A percentile compares a stretch with the other conserved stretches of the same genome.
phyloP scores from a whole-genome alignment of 2,329 filamentous ascomycete genomes.

The Westerdykella sp. region DNA sequence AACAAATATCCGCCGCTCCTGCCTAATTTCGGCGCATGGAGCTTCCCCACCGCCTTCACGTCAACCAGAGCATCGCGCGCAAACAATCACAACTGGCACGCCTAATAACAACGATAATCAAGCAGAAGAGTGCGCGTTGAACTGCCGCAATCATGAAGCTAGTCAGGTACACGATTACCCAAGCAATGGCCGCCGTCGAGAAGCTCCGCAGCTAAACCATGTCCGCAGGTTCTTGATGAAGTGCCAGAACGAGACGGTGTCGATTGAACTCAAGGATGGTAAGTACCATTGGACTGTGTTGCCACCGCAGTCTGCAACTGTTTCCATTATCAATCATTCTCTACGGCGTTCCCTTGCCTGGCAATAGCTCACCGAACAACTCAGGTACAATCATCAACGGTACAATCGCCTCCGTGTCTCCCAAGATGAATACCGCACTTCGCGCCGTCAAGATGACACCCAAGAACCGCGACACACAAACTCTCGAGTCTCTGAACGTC shows the following conservation, averaged over 20 bases:
- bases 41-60: background rate
- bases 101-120: background rate
- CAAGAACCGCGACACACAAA: constrained; percentile 78
- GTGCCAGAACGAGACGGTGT: constrained; percentile 97
- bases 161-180: constrained; percentile 22
- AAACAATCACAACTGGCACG: background rate
- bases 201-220: constrained; percentile 15
- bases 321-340: too few relatives aligned
- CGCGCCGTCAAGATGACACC: constrained; percentile 95
- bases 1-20: background rate
- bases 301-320: background rate
- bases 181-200: background rate
- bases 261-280: constrained; percentile 98
- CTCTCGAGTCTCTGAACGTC: constrained; percentile 92
- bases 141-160: constrained; percentile 28
- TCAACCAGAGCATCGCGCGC: background rate
- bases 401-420: constrained; percentile 92
- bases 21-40: background rate
- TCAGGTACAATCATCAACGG: constrained; percentile 90
- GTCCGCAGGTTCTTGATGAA: constrained; percentile 88
- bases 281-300: constrained; percentile 18
- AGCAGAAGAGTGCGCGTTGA: background rate
- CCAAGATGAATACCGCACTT: constrained; percentile 97
- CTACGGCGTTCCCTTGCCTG: too few relatives aligned
- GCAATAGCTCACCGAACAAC: too few relatives aligned